phyloP scores from a whole-genome alignment of 164 flowering plant genomes.

The Houttuynia cordata region DNA sequence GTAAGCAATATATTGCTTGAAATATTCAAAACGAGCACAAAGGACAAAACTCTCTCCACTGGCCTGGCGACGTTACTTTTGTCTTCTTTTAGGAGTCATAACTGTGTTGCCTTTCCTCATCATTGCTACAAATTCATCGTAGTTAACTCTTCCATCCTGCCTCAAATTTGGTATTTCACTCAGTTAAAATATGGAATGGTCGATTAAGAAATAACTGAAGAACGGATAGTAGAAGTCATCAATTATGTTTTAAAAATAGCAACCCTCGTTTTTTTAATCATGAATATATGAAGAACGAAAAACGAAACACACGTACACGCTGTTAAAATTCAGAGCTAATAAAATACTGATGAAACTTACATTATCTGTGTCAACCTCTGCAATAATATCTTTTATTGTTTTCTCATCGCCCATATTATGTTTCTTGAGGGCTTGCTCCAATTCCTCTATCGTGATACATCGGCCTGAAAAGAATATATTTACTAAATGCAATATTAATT shows the following conservation, averaged over 20 bases:
- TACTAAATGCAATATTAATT: too few species aligned
- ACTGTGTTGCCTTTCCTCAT: slow-evolving; percentile 90
- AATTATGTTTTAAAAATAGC: too few species aligned
- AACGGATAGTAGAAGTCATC: background rate
- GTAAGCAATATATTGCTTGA: too few species aligned
- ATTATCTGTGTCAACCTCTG: slow-evolving; percentile 88
- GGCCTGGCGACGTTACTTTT: slow-evolving; percentile 20
- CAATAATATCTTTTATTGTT: slow-evolving; percentile 86
- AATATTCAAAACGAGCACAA: too few species aligned
- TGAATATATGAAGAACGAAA: background rate
- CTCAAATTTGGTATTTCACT: background rate
- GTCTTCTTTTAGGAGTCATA: slow-evolving; percentile 37
- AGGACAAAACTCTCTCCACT: background rate
- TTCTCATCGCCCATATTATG: slow-evolving; percentile 83
- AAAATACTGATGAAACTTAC: slow-evolving; percentile 22
- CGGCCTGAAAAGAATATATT: slow-evolving; percentile 45
- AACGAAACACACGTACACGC: background rate
- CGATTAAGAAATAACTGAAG: too few species aligned
- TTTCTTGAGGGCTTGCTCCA: slow-evolving; percentile 72
- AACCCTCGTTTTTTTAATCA: too few species aligned
- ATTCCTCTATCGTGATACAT: slow-evolving; percentile 84
- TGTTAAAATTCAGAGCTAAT: too few species aligned
- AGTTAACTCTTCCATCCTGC: slow-evolving; percentile 93
- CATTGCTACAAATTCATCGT: slow-evolving; percentile 88
- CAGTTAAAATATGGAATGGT: too few species aligned